Percentiles rank a stretch among this genome's conserved stretches.
phyloP scores from a whole-genome alignment of 345 rosid species.

The Citrus cavaleriei region DNA sequence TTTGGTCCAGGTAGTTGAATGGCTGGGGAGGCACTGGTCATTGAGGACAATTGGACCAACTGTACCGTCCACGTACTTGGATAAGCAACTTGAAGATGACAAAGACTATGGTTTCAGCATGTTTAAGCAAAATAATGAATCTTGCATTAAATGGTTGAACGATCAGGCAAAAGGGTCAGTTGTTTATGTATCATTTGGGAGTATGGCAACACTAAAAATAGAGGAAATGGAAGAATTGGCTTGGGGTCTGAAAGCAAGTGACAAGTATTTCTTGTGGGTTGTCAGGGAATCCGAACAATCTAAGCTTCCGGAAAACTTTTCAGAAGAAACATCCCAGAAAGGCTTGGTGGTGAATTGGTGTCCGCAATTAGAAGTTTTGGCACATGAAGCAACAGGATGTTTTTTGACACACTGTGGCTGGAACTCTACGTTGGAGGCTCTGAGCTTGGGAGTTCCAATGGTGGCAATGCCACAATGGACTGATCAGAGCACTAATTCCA shows the following conservation, averaged over 20 bases:
- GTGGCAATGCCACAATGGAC: conserved; percentile 48
- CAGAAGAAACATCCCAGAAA: conserved; percentile 4
- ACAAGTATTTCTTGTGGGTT: conserved; percentile 29
- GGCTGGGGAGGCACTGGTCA: conserved; percentile 7
- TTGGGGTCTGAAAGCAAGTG: conserved; percentile 15
- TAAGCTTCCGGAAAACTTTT: conserved; percentile 25
- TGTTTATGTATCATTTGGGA: conserved; percentile 35
- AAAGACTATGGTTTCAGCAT: conserved; percentile 7
- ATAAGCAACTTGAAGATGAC: conserved; percentile 18
- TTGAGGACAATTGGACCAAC: conserved; percentile 23
- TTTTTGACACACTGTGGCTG: conserved; percentile 49
- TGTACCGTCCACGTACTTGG: conserved; percentile 19
- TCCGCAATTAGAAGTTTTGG: conserved; percentile 29
- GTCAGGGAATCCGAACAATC: conserved; percentile 21
- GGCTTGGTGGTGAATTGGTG: conserved; percentile 37
- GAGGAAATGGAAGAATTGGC: conserved; percentile 28
- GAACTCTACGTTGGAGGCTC: conserved; percentile 39
- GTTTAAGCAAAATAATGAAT: conserved; percentile 7
- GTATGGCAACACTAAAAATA: conserved; percentile 8
- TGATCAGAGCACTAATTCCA: conserved; percentile 42
- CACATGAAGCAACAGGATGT: conserved; percentile 31
- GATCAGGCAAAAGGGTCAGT: conserved; percentile 19
- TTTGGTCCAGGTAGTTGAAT: background rate
- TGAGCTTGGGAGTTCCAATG: conserved; percentile 43
- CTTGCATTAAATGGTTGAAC: conserved; percentile 23